Base-by-base conservation (phyloP, 495 filamentous ascomycete species). In the Podospora pseudopauciseta region DNA sequence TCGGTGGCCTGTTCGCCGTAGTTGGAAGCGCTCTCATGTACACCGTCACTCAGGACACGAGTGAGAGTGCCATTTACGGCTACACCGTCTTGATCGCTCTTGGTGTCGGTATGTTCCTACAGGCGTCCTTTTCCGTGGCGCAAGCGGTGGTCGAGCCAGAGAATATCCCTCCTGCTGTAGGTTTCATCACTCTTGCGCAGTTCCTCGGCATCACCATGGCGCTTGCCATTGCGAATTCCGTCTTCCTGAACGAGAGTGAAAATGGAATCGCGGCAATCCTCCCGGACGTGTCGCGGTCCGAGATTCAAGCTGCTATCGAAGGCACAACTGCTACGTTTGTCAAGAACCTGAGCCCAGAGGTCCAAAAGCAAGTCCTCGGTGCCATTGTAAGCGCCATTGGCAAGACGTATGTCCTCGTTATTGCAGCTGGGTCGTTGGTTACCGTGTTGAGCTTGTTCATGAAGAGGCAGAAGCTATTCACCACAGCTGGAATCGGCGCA, bases 61-160 rank as follows among this genome's bases (percentile, higher is more conserved):
- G 20, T 20, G 20, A 20, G 20, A 20, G 20, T 20, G 20, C 67
- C 5, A 80, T 89, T 27, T 89, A 89, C 73, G 87, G 87, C 54
- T 85, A 82, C 68, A 76, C 71, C 9, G 73, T 85, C 2, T 72
- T 89, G 27, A 73, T 86, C 16, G 87, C 81, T 26, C 69, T 86
- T n/a, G 88, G 88, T 11, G 68, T 68, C 1, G 88, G 88, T 5
- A 69, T 80, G 15, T 85, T 78, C 23, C 20, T 20, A 20, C 83
- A 86, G 68, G 81, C 84, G 0, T 71, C 78, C 0, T 87, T 85
- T 72, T 78, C 85, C 4, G 81, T 90, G 18, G 83, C 81, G 0
- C 82, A 86, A 69, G 78, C 81, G 0, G 79, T 80, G 5, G 82
- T 83, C 2, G 56, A 71, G 0, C 73, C 81, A 0, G 67, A 76